Base-by-base conservation (phyloP, 805 yeast species). In the Schwanniomyces vanrijiae region DNA sequence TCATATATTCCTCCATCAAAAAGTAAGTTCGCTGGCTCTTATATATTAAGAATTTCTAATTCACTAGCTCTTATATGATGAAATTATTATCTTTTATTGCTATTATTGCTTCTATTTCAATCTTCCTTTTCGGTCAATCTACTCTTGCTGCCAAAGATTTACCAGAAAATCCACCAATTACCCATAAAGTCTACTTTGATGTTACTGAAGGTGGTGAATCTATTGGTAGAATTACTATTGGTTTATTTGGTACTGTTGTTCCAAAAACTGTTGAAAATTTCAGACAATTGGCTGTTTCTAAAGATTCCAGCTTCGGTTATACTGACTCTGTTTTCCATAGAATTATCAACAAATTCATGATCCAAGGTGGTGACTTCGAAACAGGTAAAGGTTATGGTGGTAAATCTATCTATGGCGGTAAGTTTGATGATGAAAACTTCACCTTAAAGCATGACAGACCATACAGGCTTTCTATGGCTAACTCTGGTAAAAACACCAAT, bases 321-420 rank as follows among this genome's bases (percentile, higher is more conserved):
- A 71, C 75, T 55, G 77, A 76, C 50, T 78, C 89, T 4, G 66
- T 73, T 16, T 86, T 90, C 78, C 94, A 87, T 68, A 78, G 91
- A 50, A 82, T 90, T 43, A 84, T 87, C 52, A 75, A 81, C 38
- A 76, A 77, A 47, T 88, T 87, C 64, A 83, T 88, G 86, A 78
- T 90, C 55, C 96, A 88, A 70, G 96, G 96, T 48, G 97, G 97
- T 52, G 92, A 89, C 66, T 83, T 85, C 62, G 83, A 86, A 54
- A 77, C 78, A 54, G 83, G 84, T 46, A 75, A 77, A 52, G 91
- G 92, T 13, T 75, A 80, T 45, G 96, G 95, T 21, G 96, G 97
- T 11, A 83, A 82, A 60, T 86, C 95, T 22, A 84, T 89, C 56
- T 87, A 82, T 66, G 96, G 96, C 25, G 71, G 71, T 46, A 76